phyloP scores from a whole-genome alignment of 352 stramenopile genomes.

The Phytopythium helicoides region DNA sequence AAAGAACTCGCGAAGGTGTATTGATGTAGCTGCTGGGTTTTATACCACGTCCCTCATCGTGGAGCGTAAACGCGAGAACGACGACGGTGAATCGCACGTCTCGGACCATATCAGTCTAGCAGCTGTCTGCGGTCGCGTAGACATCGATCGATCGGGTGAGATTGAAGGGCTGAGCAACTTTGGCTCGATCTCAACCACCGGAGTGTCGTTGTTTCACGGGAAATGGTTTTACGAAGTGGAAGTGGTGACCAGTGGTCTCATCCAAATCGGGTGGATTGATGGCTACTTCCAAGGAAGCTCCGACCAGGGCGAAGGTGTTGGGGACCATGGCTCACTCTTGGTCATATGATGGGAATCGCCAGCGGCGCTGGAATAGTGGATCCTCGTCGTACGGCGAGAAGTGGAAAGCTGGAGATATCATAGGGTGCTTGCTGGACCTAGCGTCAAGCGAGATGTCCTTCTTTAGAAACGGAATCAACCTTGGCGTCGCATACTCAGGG shows the following conservation, averaged over 20 bases:
- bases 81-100: slow-evolving; percentile 58
- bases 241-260: slow-evolving; percentile 87
- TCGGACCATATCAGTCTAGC: slow-evolving; percentile 68
- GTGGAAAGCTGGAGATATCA: slow-evolving; percentile 90
- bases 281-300: slow-evolving; percentile 89
- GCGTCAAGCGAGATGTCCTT: slow-evolving; percentile 82
- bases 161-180: slow-evolving; percentile 89
- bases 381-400: slow-evolving; percentile 88
- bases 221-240: slow-evolving; percentile 96
- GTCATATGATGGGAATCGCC: slow-evolving; percentile 92
- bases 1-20: slow-evolving; percentile 70
- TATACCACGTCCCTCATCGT: slow-evolving; percentile 88
- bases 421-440: slow-evolving; percentile 89
- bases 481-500: slow-evolving; percentile 76
- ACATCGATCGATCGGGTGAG: slow-evolving; percentile 84
- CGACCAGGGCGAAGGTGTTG: slow-evolving; percentile 89
- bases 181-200: slow-evolving; percentile 76
- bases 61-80: slow-evolving; percentile 80
- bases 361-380: slow-evolving; percentile 90
- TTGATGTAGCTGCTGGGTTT: slow-evolving; percentile 83
- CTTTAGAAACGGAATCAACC: slow-evolving; percentile 85
- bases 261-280: slow-evolving; percentile 94
- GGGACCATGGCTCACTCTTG: slow-evolving; percentile 91
- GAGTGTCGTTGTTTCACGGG: slow-evolving; percentile 68
- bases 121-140: slow-evolving; percentile 73